A percentile compares a stretch with the other conserved stretches of the same genome.
Conservation (phyloP, 495 filamentous ascomycete species). For the Hypoxylon cercidicola region DNA sequence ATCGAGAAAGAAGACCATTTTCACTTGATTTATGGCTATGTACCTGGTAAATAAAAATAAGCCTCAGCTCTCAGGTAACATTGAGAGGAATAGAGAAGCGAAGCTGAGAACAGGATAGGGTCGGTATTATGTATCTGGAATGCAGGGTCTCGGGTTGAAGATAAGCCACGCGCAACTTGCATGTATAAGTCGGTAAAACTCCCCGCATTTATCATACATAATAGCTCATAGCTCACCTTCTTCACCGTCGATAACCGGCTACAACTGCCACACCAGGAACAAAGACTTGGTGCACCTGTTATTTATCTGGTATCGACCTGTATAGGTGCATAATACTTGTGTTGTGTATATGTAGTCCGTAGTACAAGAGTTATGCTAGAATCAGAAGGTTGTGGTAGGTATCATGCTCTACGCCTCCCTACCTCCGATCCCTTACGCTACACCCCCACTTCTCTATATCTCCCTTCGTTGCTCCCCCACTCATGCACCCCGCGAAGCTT, state of each 20-base stretch:
- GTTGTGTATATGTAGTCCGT: background rate
- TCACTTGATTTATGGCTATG: slow-evolving; percentile 21
- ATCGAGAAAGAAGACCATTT: slow-evolving; percentile 65
- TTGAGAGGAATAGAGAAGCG: slow-evolving; percentile 6
- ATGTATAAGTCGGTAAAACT: slow-evolving; percentile 13
- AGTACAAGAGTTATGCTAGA: no score
- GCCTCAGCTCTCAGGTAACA: slow-evolving; percentile 1
- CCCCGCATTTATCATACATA: slow-evolving; percentile 27
- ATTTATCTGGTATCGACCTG: no score
- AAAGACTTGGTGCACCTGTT: background rate
- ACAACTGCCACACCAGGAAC: slow-evolving; percentile 37
- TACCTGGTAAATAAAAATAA: background rate
- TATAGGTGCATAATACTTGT: background rate
- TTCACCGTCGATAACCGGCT: slow-evolving; percentile 42
- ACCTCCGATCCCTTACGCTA: no score
- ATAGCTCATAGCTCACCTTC: slow-evolving; percentile 19
- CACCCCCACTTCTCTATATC: no score
- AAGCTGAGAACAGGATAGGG: slow-evolving; percentile 9
- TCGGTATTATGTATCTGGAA: slow-evolving; percentile 34
- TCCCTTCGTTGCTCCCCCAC: no score
- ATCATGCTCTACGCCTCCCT: no score
- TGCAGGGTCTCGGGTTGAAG: slow-evolving; percentile 22
- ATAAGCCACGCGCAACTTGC: slow-evolving; percentile 27
- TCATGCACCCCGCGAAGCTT: slow-evolving; percentile 25
- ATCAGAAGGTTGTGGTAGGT: no score